A percentile compares a stretch with the other conserved stretches of the same genome.
Conservation (phyloP, 2,329 filamentous ascomycete genomes). For the Paramyrothecium roridum region DNA sequence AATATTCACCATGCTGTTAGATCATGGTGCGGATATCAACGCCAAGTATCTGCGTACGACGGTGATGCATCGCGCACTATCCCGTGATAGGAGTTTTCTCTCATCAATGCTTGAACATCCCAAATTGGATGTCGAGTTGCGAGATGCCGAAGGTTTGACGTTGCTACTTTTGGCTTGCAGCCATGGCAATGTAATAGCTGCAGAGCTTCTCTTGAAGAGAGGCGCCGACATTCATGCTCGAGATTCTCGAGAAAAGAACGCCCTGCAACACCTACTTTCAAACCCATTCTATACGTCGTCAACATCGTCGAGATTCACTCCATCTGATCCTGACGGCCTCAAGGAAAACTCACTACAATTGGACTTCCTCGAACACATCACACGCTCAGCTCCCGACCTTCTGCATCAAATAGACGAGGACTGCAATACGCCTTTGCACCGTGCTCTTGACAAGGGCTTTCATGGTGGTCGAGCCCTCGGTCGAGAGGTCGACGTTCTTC, state of each 20-base stretch:
- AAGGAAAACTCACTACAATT: background rate
- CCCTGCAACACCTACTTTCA: background rate
- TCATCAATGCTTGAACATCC: background rate
- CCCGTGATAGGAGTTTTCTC: background rate
- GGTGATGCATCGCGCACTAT: background rate
- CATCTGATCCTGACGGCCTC: background rate
- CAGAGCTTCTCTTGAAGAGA: background rate
- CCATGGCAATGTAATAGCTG: background rate
- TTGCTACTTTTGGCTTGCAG: background rate
- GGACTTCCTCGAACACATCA: background rate
- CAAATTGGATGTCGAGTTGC: background rate
- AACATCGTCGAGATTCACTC: too few species aligned
- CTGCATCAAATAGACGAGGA: background rate
- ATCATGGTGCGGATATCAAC: background rate
- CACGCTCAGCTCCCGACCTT: background rate
- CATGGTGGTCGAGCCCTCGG: background rate
- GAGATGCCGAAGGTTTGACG: background rate
- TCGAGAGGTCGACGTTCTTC: background rate
- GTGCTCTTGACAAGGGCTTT: background rate
- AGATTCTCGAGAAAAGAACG: background rate
- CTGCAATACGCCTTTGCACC: background rate
- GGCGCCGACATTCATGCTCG: background rate
- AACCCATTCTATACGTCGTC: too few species aligned
- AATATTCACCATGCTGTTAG: background rate
- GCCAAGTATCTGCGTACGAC: background rate